phyloP scores from a whole-genome alignment of 2,329 filamentous ascomycete genomes.

The Ceratocystis variospora region DNA sequence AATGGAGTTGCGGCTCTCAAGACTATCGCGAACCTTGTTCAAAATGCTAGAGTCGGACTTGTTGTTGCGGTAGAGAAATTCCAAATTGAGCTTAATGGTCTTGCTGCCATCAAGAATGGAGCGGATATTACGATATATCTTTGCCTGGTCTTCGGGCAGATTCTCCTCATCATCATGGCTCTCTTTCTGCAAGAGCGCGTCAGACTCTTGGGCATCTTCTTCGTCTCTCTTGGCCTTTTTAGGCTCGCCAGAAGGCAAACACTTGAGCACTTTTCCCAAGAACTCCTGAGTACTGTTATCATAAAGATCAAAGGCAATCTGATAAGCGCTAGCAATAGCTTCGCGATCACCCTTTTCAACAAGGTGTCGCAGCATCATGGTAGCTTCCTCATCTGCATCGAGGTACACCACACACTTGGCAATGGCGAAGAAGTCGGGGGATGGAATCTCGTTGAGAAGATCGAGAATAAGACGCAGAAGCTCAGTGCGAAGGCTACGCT shows the following conservation, averaged over 20 bases:
- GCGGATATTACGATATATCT: slow-evolving; percentile 49
- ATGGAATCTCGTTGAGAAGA: slow-evolving; percentile 82
- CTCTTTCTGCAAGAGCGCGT: slow-evolving; percentile 37
- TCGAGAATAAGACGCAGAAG: slow-evolving; percentile 88
- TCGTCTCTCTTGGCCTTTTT: slow-evolving; percentile 33
- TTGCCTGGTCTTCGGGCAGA: slow-evolving; percentile 39
- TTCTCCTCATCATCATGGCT: slow-evolving; percentile 42
- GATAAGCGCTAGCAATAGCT: slow-evolving; percentile 78
- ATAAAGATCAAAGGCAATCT: slow-evolving; percentile 95
- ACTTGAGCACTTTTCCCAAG: slow-evolving; percentile 71
- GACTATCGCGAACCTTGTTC: slow-evolving; percentile 89
- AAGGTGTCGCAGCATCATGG: slow-evolving; percentile 68
- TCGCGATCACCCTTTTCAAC: slow-evolving; percentile 65
- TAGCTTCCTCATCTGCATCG: slow-evolving; percentile 81
- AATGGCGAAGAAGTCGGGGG: slow-evolving; percentile 93
- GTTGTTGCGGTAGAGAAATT: slow-evolving; percentile 93
- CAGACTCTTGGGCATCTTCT: slow-evolving; percentile 32
- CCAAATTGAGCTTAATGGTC: slow-evolving; percentile 85
- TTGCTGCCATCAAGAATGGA: slow-evolving; percentile 73
- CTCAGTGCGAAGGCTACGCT: slow-evolving; percentile 67
- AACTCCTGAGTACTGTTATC: slow-evolving; percentile 99
- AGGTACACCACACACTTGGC: slow-evolving; percentile 96
- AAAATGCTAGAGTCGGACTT: slow-evolving; percentile 82
- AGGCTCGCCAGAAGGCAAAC: slow-evolving; percentile 48
- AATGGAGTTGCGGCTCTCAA: slow-evolving; percentile 93